These are phyloP conservation scores for Drechslera avenae DNA, from an alignment of 2,329 filamentous ascomycete species.

Conservation along the genomic window DNA sequence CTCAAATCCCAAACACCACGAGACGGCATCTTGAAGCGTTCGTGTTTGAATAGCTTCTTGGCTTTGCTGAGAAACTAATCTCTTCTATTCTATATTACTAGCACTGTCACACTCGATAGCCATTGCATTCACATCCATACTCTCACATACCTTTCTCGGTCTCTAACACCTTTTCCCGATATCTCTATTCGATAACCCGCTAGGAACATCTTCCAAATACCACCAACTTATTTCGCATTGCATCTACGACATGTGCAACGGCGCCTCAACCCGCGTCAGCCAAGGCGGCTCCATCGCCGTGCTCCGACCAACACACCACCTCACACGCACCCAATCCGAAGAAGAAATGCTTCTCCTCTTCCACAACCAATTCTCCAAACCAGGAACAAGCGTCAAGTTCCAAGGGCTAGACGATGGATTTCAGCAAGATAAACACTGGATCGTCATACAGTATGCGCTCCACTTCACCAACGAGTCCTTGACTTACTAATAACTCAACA, in stretches of 20 bases:
- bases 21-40: neutral
- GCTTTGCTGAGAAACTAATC: too few relatives aligned
- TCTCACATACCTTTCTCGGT: too few relatives aligned
- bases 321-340: constrained; percentile 9
- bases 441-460: constrained; percentile 38
- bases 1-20: constrained; percentile 21
- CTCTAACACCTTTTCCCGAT: too few relatives aligned
- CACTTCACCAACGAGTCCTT: neutral
- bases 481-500: neutral
- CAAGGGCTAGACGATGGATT: constrained; percentile 25
- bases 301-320: constrained; percentile 26
- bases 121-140: too few relatives aligned
- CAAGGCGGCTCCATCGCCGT: constrained; percentile 47
- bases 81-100: too few relatives aligned
- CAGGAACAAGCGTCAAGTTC: constrained; percentile 36
- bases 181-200: too few relatives aligned
- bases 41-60: neutral
- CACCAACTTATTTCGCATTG: too few relatives aligned
- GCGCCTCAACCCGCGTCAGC: constrained; percentile 32
- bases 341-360: constrained; percentile 38
- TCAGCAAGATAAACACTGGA: constrained; percentile 23
- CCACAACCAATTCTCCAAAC: constrained; percentile 29
- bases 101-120: too few relatives aligned
- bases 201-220: too few relatives aligned
- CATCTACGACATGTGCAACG: constrained; percentile 35